Conservation (phyloP, 139 green algal species). For the Tetraselmis striata region DNA sequence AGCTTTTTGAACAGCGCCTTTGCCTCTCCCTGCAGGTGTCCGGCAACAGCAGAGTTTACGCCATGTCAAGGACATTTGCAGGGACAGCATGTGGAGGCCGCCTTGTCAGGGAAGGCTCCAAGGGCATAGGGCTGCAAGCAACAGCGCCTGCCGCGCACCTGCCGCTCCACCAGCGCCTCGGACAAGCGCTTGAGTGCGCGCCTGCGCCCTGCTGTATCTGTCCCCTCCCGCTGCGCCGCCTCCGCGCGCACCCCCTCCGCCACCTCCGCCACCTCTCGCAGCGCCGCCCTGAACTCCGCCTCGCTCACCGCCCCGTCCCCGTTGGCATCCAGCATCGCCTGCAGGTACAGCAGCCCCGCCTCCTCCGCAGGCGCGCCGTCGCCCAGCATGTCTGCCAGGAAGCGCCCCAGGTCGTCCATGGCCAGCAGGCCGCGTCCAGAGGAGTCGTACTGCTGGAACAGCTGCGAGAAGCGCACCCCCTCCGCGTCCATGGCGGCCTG, state of each 20-base stretch:
- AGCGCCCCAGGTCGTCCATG: constrained; percentile 11
- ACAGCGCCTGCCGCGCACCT: no score
- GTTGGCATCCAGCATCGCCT: constrained; percentile 28
- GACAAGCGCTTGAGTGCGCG: not conserved
- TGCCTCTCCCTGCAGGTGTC: constrained; percentile 4
- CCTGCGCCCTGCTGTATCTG: no score
- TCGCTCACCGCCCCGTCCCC: constrained; percentile 23
- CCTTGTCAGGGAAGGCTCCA: no score
- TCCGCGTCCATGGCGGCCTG: constrained; percentile 24
- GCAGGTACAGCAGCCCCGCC: constrained; percentile 6
- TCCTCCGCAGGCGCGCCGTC: not conserved
- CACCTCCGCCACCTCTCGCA: constrained; percentile 17
- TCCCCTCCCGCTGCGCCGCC: not conserved
- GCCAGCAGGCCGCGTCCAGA: constrained; percentile 20
- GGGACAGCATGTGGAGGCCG: constrained; percentile 3
- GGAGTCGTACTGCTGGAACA: constrained; percentile 24
- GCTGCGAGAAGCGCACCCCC: constrained; percentile 10
- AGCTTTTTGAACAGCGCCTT: constrained; percentile 15
- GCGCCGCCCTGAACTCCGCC: constrained; percentile 22
- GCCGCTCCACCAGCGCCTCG: not conserved
- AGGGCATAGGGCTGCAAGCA: no score
- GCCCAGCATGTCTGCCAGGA: constrained; percentile 16
- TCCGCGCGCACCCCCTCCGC: not conserved
- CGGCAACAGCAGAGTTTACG: no score
- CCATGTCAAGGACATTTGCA: no score